phyloP scores from a whole-genome alignment of 306 rosid species.

The Medicago ruthenica region DNA sequence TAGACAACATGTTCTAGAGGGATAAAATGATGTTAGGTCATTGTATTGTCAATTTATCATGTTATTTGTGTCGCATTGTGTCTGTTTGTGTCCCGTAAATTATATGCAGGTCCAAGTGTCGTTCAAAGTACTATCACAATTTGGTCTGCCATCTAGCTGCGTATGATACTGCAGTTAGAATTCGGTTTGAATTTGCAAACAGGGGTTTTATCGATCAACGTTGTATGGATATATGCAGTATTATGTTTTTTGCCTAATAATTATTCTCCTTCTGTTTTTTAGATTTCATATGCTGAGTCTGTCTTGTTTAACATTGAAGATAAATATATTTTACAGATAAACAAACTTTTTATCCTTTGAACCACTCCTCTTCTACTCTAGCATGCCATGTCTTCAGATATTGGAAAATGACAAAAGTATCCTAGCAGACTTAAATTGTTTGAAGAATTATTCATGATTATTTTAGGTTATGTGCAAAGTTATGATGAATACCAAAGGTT shows the following conservation, averaged over 20 bases:
- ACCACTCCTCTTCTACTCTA: conserved; percentile 10
- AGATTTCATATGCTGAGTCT: conserved; percentile 2
- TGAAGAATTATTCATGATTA: conserved; percentile 12
- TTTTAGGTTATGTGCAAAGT: conserved; percentile 7
- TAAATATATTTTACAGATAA: background rate
- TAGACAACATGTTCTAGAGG: conserved; percentile 4
- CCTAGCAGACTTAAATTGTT: conserved; percentile 29
- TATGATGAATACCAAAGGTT: conserved; percentile 1
- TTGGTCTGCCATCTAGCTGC: conserved; percentile 22
- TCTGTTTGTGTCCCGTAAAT: conserved; percentile 13
- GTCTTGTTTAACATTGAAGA: background rate
- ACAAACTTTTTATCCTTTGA: conserved; percentile 29
- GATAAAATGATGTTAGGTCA: conserved; percentile 15
- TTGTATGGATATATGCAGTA: background rate
- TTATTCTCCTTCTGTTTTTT: background rate
- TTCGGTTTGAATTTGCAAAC: conserved; percentile 13
- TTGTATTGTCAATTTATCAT: background rate
- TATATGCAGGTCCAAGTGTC: conserved; percentile 15
- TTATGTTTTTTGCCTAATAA: background rate
- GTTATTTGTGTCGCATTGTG: conserved; percentile 26
- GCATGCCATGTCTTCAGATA: conserved; percentile 16
- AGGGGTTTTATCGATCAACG: background rate
- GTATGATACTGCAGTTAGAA: background rate
- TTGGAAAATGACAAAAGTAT: conserved; percentile 2
- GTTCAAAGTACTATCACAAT: conserved; percentile 29